Conservation (phyloP, 2,329 filamentous ascomycete genomes). For the Macrophomina phaseolina region DNA sequence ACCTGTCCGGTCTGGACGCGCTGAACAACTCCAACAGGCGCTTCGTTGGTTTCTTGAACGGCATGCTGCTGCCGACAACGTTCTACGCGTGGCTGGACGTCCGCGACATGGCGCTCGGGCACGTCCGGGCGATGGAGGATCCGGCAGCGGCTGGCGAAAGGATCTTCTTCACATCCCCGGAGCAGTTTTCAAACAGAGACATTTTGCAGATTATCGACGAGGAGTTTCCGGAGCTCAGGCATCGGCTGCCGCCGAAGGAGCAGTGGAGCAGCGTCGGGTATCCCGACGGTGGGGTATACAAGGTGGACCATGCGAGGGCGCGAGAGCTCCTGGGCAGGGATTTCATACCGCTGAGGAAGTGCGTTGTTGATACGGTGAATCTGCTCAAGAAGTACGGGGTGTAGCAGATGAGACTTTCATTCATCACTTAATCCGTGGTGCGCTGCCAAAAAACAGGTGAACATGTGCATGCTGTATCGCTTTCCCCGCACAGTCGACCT, state of each 20-base stretch:
- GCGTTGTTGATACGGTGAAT: constrained; percentile 64
- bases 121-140: constrained; percentile 64
- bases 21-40: constrained; percentile 77
- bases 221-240: constrained; percentile 60
- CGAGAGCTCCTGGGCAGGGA: constrained; percentile 64
- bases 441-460: too few relatives aligned
- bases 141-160: constrained; percentile 65
- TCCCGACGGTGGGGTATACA: constrained; percentile 57
- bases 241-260: constrained; percentile 48
- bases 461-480: too few relatives aligned
- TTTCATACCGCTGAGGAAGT: constrained; percentile 64
- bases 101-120: constrained; percentile 65
- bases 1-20: constrained; percentile 65
- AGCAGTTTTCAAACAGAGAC: constrained; percentile 65
- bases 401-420: too few relatives aligned
- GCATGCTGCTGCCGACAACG: constrained; percentile 61
- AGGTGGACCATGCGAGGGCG: constrained; percentile 62
- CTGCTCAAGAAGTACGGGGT: too few relatives aligned
- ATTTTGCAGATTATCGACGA: constrained; percentile 62
- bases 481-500: too few relatives aligned
- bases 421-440: too few relatives aligned
- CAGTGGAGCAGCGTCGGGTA: constrained; percentile 44
- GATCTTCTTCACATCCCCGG: constrained; percentile 65
- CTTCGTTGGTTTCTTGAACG: constrained; percentile 67
- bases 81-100: constrained; percentile 56